phyloP scores from a whole-genome alignment of 2,329 filamentous ascomycete species.

The Fusarium anguioides region DNA sequence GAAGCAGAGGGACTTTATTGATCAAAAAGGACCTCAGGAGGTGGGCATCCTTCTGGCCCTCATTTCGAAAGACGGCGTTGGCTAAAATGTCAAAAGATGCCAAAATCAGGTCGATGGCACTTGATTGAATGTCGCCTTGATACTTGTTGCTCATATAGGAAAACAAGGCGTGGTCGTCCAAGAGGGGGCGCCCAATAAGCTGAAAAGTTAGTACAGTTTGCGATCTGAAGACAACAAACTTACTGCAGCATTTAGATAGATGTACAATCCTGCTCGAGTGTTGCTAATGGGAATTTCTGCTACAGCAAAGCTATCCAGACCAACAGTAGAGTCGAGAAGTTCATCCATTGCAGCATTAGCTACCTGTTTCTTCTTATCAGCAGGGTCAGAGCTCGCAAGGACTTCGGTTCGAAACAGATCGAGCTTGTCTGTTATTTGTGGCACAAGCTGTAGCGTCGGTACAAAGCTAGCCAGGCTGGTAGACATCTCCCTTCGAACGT shows the following conservation, averaged over 20 bases:
- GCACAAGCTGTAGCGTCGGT: conserved; percentile 66
- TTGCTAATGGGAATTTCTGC: conserved; percentile 77
- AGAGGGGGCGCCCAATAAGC: conserved; percentile 83
- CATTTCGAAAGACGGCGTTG: conserved; percentile 80
- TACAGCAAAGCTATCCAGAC: conserved; percentile 64
- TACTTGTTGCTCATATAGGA: conserved; percentile 88
- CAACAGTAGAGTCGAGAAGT: conserved; percentile 67
- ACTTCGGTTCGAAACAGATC: conserved; percentile 69
- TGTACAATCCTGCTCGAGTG: conserved; percentile 83
- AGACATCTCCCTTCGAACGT: conserved; percentile 60
- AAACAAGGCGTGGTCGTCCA: conserved; percentile 83
- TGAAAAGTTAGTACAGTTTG: conserved; percentile 50
- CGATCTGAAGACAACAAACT: conserved; percentile 38
- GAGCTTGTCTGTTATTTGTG: conserved; percentile 64
- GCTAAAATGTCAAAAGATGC: conserved; percentile 91
- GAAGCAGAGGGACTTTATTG: conserved; percentile 68
- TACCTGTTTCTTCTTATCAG: conserved; percentile 63
- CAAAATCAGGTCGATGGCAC: conserved; percentile 84
- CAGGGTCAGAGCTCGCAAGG: conserved; percentile 65
- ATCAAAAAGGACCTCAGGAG: conserved; percentile 88
- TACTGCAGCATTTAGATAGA: conserved; percentile 86
- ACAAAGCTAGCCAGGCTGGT: conserved; percentile 65
- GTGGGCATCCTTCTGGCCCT: conserved; percentile 70
- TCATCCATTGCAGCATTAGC: conserved; percentile 65
- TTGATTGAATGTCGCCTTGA: conserved; percentile 79